Base-by-base conservation (phyloP, 2,329 filamentous ascomycete species). In the Paecilomyces dactylethromorphus region DNA sequence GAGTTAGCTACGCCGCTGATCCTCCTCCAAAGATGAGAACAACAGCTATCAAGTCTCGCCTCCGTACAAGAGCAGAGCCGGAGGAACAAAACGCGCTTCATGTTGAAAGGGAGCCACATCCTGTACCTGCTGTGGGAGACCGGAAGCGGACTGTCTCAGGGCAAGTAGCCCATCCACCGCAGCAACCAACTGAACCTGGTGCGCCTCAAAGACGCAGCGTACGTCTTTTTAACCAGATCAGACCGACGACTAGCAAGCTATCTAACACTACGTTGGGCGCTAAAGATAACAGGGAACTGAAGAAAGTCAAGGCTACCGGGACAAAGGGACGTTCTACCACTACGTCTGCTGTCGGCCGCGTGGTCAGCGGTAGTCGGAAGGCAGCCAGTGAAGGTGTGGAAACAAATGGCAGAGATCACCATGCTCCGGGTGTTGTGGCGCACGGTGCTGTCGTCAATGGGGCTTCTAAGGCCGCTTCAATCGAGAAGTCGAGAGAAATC, bases 141-240 rank as follows among this genome's bases (percentile, higher is more conserved):
- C 86, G 92, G 71, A 97, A 97, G 77, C 86, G 93, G 65, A 97
- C 92, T 1, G 84, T 96, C n/a, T 96, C 93, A 49, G 93, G 93
- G 3, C 91, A 96, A 65, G 78, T 80, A 51, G 75, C 76, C 35
- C 71, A 76, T 83, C 54, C 83, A 74, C 62, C 78, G 74, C 62
- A 81, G 78, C 84, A 83, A 56, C 72, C 83, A 29, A 82, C 87
- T 60, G 89, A 91, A 65, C 83, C 84, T 49, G 81, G 82, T 49
- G 82, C 81, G 18, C 82, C 84, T 1, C 85, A 88, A 64, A 81
- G 90, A 67, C 82, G 90, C 65, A 92, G 90, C 68, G 87, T 88
- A 21, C 83, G 90, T 59, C 79, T 92, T 66, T 88, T 90, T 66
- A 86, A 85, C 61, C 84, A 87, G 60, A 87, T 88, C 60, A 84